Conservation (phyloP, 495 filamentous ascomycete genomes). For the Penicillium lagena region DNA sequence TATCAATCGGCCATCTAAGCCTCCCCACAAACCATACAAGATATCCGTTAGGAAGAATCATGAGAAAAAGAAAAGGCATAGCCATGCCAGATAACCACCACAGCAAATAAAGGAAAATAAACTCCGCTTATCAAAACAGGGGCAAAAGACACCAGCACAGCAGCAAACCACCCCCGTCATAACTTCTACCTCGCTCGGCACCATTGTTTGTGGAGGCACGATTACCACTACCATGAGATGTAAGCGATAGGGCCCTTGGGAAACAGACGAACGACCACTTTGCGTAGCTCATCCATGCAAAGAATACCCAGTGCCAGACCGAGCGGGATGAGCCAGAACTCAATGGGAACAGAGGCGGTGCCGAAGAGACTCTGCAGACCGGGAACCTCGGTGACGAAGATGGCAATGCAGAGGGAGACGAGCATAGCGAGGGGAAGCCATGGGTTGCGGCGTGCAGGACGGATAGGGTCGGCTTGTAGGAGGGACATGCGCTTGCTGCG, state of each 20-base stretch:
- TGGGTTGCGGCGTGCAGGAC: constrained; percentile 39
- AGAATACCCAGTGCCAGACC: constrained; percentile 43
- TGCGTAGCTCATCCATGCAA: constrained; percentile 43
- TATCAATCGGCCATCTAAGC: too few relatives aligned
- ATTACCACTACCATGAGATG: constrained; percentile 33
- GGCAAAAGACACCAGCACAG: too few relatives aligned
- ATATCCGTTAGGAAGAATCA: too few relatives aligned
- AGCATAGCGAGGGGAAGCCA: constrained; percentile 40
- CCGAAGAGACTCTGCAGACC: constrained; percentile 41
- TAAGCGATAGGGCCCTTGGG: constrained; percentile 34
- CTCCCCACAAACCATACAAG: too few relatives aligned
- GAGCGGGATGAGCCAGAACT: constrained; percentile 47
- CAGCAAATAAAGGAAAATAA: too few relatives aligned
- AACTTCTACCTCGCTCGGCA: too few relatives aligned
- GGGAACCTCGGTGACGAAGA: constrained; percentile 46
- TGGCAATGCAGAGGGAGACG: constrained; percentile 41
- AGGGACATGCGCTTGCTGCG: constrained; percentile 45
- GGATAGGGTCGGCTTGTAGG: constrained; percentile 45
- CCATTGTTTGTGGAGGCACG: too few relatives aligned
- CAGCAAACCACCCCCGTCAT: too few relatives aligned
- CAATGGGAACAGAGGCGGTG: constrained; percentile 40
- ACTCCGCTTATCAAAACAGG: too few relatives aligned
- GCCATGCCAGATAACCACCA: too few relatives aligned
- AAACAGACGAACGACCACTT: constrained; percentile 37
- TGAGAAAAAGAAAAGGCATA: too few relatives aligned